Conservation (phyloP, 2,329 filamentous ascomycete genomes). For the Rugonectria rugulosa region DNA sequence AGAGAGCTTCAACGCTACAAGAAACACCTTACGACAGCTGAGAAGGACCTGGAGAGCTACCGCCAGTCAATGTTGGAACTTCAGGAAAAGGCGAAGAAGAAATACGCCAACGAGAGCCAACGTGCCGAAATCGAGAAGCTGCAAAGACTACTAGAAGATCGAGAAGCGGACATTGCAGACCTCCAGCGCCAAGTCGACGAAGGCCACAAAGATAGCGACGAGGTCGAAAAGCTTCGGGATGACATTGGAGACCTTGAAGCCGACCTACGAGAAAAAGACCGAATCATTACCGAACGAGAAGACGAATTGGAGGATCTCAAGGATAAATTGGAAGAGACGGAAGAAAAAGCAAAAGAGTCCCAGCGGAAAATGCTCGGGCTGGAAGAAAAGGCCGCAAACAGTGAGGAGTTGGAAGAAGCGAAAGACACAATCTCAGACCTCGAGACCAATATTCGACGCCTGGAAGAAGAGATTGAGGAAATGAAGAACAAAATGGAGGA, state of each 20-base stretch:
- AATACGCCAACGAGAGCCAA: constrained; percentile 75
- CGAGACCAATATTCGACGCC: constrained; percentile 60
- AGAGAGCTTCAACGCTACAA: constrained; percentile 86
- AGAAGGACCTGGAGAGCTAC: constrained; percentile 86
- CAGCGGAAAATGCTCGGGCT: constrained; percentile 61
- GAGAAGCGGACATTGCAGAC: constrained; percentile 67
- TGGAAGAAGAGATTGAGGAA: constrained; percentile 63
- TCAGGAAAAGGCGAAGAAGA: constrained; percentile 80
- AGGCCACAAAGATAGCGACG: constrained; percentile 63
- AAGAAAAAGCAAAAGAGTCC: constrained; percentile 66
- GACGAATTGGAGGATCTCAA: constrained; percentile 77
- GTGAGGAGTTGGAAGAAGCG: constrained; percentile 62
- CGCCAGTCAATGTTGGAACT: constrained; percentile 82
- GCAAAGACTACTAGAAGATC: constrained; percentile 62
- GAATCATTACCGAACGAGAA: constrained; percentile 74
- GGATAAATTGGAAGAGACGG: constrained; percentile 58
- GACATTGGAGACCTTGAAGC: constrained; percentile 79
- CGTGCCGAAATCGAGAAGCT: constrained; percentile 67
- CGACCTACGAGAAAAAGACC: constrained; percentile 78
- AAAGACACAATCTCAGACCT: constrained; percentile 66
- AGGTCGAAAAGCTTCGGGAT: constrained; percentile 73
- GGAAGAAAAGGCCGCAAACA: constrained; percentile 62
- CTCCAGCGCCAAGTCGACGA: constrained; percentile 66
- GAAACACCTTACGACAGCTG: constrained; percentile 82
- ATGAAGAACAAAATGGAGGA: constrained; percentile 62